phyloP scores from a whole-genome alignment of 2,329 filamentous ascomycete species.

The Chalaropsis ovoidea region DNA sequence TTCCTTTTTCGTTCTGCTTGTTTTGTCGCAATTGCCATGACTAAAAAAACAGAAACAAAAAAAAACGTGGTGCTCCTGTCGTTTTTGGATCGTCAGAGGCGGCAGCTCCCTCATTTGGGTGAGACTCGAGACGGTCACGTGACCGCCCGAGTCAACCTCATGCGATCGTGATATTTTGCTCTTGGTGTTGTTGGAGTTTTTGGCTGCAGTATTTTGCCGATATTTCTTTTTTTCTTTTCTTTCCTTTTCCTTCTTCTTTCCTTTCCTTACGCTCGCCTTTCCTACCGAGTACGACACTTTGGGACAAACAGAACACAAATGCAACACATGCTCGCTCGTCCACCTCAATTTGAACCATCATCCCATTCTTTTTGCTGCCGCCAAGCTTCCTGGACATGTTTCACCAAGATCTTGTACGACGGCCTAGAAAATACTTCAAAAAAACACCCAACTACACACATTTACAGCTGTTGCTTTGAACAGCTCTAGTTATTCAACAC shows the following conservation, averaged over 20 bases:
- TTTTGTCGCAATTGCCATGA: not conserved
- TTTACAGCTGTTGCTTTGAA: not conserved
- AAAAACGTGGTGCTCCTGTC: not conserved
- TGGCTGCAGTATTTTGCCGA: not conserved
- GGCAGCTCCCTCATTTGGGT: not conserved
- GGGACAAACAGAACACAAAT: not conserved
- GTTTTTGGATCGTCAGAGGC: not conserved
- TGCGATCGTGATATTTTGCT: not conserved
- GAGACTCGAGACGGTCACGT: not conserved
- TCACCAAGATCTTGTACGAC: too few species aligned
- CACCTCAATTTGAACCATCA: not conserved
- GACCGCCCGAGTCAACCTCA: not conserved
- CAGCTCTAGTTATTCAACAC: not conserved
- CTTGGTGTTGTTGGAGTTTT: constrained; percentile 13
- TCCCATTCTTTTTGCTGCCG: not conserved
- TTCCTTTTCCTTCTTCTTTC: not conserved
- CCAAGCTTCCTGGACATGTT: not conserved
- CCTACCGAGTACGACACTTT: not conserved
- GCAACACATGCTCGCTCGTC: not conserved
- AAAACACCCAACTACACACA: not conserved
- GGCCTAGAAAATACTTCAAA: too few species aligned
- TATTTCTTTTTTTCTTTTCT: not conserved
- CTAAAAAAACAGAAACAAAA: not conserved
- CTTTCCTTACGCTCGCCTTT: not conserved
- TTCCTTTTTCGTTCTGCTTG: not conserved